phyloP scores from a whole-genome alignment of 148 eudicot genomes.

The Camellia granthamiana region DNA sequence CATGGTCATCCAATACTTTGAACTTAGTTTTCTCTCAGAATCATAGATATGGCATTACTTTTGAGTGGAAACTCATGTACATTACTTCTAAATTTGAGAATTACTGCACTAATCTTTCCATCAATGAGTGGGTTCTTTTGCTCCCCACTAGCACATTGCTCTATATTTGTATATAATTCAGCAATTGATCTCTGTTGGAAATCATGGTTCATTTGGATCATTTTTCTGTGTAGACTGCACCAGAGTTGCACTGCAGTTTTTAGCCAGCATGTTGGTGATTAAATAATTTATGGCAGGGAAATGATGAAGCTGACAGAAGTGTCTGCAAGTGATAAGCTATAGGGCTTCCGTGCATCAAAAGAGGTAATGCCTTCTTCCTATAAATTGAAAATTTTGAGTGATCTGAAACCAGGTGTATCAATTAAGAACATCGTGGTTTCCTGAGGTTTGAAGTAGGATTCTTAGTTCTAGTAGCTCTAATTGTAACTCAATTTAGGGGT shows the following conservation, averaged over 20 bases:
- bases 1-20: neutral
- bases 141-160: neutral
- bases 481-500: neutral
- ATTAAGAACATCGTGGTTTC: neutral
- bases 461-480: neutral
- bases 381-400: neutral
- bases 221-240: conserved; percentile 6
- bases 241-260: neutral
- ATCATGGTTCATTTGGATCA: neutral
- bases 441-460: neutral
- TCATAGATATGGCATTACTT: too few species aligned
- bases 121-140: neutral
- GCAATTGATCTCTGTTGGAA: neutral
- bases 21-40: too few species aligned
- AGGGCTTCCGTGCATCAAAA: conserved; percentile 90
- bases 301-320: conserved; percentile 70
- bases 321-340: conserved; percentile 94
- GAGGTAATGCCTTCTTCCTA: conserved; percentile 47
- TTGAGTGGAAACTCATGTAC: neutral
- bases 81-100: neutral
- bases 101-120: too few species aligned
- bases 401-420: neutral
- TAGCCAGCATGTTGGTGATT: neutral
- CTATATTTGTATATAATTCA: neutral
- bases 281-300: conserved; percentile 44